These are phyloP conservation scores for Pachysandra terminalis DNA, from an alignment of 164 flowering plant species.

Conservation along the genomic window DNA sequence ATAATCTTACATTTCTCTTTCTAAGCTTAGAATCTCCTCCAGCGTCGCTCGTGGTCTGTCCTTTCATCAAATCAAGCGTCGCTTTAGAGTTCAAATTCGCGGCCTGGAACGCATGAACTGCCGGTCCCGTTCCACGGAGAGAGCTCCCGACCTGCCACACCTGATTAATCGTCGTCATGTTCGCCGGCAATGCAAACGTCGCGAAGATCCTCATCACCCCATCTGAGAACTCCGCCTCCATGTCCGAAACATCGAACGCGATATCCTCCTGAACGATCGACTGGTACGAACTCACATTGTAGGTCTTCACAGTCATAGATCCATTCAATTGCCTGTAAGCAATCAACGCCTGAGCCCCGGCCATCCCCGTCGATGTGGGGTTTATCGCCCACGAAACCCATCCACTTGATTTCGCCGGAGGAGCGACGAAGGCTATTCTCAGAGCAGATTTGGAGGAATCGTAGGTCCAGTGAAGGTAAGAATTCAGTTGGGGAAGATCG, in stretches of 20 bases:
- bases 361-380: constrained; percentile 43
- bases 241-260: constrained; percentile 27
- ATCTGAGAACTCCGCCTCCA: constrained; percentile 24
- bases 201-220: constrained; percentile 46
- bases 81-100: constrained; percentile 49
- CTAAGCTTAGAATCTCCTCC: constrained; percentile 22
- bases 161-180: constrained; percentile 41
- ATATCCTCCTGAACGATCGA: constrained; percentile 19
- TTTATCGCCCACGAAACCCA: constrained; percentile 70
- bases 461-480: constrained; percentile 54
- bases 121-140: constrained; percentile 34
- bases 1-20: constrained; percentile 42
- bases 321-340: constrained; percentile 31
- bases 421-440: constrained; percentile 41
- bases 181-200: constrained; percentile 32
- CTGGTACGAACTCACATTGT: constrained; percentile 29
- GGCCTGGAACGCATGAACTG: constrained; percentile 32
- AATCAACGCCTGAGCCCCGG: constrained; percentile 45
- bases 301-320: constrained; percentile 30
- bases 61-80: constrained; percentile 38
- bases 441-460: constrained; percentile 30
- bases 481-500: constrained; percentile 39
- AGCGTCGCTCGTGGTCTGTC: constrained; percentile 9
- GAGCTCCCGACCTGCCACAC: constrained; percentile 82
- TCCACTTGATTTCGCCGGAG: constrained; percentile 31